Evolutionary conservation across 1,139 yeast species (phyloP).

Genomic region (Geotrichum histeridarum): DNA sequence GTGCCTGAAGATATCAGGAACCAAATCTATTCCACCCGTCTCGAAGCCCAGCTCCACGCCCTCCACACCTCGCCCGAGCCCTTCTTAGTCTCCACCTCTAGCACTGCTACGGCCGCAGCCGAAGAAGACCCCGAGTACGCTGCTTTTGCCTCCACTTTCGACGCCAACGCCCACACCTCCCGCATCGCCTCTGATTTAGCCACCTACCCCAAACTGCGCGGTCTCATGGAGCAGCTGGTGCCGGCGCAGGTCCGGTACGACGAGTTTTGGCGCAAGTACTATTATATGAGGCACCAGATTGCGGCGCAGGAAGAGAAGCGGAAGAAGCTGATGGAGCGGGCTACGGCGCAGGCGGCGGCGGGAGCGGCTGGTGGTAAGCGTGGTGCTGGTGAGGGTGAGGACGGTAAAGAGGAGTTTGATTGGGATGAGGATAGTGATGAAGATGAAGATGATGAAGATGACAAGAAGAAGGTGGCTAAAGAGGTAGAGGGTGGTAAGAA

Average conservation of each 20-base stretch:
- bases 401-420: conserved; percentile 53
- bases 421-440: conserved; percentile 62
- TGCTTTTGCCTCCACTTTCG: conserved; percentile 37
- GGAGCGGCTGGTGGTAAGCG: conserved; percentile 33
- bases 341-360: conserved; percentile 36
- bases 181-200: conserved; percentile 49
- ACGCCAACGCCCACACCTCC: conserved; percentile 49
- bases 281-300: conserved; percentile 50
- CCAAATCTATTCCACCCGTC: conserved; percentile 47
- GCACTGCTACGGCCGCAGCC: conserved; percentile 19
- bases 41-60: conserved; percentile 55
- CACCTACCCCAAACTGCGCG: conserved; percentile 50
- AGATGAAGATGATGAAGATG: conserved; percentile 23
- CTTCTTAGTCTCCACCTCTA: conserved; percentile 33
- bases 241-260: conserved; percentile 54
- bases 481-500: too few species aligned
- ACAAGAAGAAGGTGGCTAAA: too few species aligned
- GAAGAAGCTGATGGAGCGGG: conserved; percentile 50
- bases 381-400: conserved; percentile 56
- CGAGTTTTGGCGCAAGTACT: conserved; percentile 74
- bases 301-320: conserved; percentile 63
- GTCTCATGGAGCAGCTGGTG: conserved; percentile 59
- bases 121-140: conserved; percentile 37
- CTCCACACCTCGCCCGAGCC: conserved; percentile 47
- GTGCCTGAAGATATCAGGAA: conserved; percentile 39